These are phyloP conservation scores for Phytophthora ohioensis DNA, from an alignment of 352 stramenopile genomes.

Conservation along the genomic window DNA sequence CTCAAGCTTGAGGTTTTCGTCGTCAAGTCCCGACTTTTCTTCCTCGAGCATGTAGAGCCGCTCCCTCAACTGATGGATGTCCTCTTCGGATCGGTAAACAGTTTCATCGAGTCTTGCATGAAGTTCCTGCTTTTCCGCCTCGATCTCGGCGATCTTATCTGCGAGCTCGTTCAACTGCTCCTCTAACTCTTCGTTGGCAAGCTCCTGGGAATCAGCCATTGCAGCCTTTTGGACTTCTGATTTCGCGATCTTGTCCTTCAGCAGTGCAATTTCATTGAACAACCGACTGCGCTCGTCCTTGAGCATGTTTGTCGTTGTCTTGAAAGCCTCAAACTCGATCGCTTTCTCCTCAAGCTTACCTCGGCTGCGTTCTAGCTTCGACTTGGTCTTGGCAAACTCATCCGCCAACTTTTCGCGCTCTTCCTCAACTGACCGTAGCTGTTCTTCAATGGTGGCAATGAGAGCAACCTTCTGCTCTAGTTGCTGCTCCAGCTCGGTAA, in stretches of 20 bases:
- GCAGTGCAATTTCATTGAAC: constrained; percentile 60
- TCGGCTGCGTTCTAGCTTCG: constrained; percentile 57
- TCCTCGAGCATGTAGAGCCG: constrained; percentile 57
- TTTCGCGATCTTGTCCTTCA: constrained; percentile 59
- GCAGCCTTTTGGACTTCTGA: constrained; percentile 54
- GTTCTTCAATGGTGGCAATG: constrained; percentile 60
- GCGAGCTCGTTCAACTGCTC: constrained; percentile 67
- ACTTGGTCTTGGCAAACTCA: constrained; percentile 53
- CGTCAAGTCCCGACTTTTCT: constrained; percentile 51
- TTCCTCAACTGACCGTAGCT: constrained; percentile 50
- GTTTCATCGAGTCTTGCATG: constrained; percentile 46
- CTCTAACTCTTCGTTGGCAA: constrained; percentile 60
- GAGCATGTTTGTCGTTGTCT: constrained; percentile 67
- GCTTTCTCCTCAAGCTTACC: constrained; percentile 68
- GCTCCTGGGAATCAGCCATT: constrained; percentile 55
- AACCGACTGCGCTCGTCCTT: constrained; percentile 66
- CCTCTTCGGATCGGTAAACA: constrained; percentile 50
- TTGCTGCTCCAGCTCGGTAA: constrained; percentile 60
- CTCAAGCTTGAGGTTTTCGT: constrained; percentile 50
- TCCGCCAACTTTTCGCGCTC: constrained; percentile 59
- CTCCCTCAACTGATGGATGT: constrained; percentile 58
- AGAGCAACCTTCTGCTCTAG: constrained; percentile 64
- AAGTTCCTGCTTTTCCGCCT: constrained; percentile 63
- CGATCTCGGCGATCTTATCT: constrained; percentile 67
- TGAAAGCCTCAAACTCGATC: constrained; percentile 70